A percentile compares a stretch with the other conserved stretches of the same genome.
Evolutionary conservation across 371 early-diverging fungal species (phyloP).

Genomic region (Syncephalastrum monosporum): DNA sequence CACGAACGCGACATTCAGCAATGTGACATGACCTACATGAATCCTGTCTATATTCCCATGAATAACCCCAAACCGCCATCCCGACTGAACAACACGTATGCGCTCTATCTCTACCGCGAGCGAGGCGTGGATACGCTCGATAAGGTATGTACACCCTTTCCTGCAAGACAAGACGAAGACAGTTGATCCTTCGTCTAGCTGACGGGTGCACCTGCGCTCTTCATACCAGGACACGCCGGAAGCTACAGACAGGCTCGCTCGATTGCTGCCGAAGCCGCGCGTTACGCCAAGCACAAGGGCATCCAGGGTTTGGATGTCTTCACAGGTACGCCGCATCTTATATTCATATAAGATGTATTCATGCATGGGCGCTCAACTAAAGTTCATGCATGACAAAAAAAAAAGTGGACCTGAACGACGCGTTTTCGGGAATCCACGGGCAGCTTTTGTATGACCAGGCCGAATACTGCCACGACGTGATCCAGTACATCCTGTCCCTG

Average conservation of each 20-base stretch:
- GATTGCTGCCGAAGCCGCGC: constrained; percentile 67
- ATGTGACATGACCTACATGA: constrained; percentile 84
- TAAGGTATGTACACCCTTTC: constrained; percentile 5
- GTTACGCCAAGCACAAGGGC: constrained; percentile 38
- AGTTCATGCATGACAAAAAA: constrained; percentile 50
- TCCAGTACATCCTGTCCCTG: constrained; percentile 65
- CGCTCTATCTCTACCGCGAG: constrained; percentile 76
- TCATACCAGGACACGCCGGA: constrained; percentile 93
- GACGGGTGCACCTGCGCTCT: constrained; percentile 78
- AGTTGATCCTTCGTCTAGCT: constrained; percentile 13
- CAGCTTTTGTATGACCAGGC: too few relatives aligned
- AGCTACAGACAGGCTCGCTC: constrained; percentile 86
- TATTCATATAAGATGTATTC: not conserved
- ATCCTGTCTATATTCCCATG: constrained; percentile 64
- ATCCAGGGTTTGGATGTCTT: constrained; percentile 76
- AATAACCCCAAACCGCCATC: constrained; percentile 48
- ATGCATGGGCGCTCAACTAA: constrained; percentile 28
- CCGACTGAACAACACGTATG: constrained; percentile 65
- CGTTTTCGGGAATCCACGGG: too few relatives aligned
- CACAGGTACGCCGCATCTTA: constrained; percentile 52
- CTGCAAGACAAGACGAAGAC: not conserved
- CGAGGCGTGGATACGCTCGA: constrained; percentile 42
- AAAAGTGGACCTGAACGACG: constrained; percentile 42
- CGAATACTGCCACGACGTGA: constrained; percentile 70
- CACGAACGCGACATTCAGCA: constrained; percentile 57